Evolutionary conservation across 306 rosid species (phyloP).

Genomic region (Senna siamea): DNA sequence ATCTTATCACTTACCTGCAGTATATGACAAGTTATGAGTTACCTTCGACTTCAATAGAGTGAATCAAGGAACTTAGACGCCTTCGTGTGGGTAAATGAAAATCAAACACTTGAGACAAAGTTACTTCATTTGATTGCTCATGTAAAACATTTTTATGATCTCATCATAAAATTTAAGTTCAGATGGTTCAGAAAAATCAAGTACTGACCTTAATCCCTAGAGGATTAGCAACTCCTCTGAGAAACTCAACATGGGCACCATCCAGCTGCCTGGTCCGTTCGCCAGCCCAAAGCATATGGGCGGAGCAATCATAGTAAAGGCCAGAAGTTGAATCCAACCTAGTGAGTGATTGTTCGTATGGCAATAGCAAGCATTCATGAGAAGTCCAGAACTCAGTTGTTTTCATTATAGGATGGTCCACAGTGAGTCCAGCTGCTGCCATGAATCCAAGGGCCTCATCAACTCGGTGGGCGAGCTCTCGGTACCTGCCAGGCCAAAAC

Average conservation of each 20-base stretch:
- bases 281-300: slow-evolving; percentile 97
- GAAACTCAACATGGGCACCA: slow-evolving; percentile 95
- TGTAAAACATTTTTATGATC: slow-evolving; percentile 1
- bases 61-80: too few species aligned
- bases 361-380: slow-evolving; percentile 92
- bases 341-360: slow-evolving; percentile 93
- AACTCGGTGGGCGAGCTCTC: slow-evolving; percentile 89
- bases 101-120: slow-evolving; percentile 10
- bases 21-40: slow-evolving; percentile 23
- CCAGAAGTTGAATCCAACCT: slow-evolving; percentile 98
- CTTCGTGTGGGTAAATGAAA: too few species aligned
- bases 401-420: slow-evolving; percentile 93
- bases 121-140: not conserved
- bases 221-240: slow-evolving; percentile 96
- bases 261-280: slow-evolving; percentile 96
- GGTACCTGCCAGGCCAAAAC: slow-evolving; percentile 69
- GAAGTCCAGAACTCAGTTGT: slow-evolving; percentile 99
- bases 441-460: slow-evolving; percentile 99
- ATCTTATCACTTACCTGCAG: slow-evolving; percentile 94
- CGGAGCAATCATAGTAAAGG: slow-evolving; percentile 91
- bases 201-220: slow-evolving; percentile 90
- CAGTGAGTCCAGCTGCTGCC: slow-evolving; percentile 97
- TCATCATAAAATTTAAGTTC: not conserved
- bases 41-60: slow-evolving; percentile 9
- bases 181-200: slow-evolving; percentile 23